A percentile compares a stretch with the other conserved stretches of the same genome.
Evolutionary conservation across 2,329 filamentous ascomycete species (phyloP).

Genomic region (Venturia nashicola): DNA sequence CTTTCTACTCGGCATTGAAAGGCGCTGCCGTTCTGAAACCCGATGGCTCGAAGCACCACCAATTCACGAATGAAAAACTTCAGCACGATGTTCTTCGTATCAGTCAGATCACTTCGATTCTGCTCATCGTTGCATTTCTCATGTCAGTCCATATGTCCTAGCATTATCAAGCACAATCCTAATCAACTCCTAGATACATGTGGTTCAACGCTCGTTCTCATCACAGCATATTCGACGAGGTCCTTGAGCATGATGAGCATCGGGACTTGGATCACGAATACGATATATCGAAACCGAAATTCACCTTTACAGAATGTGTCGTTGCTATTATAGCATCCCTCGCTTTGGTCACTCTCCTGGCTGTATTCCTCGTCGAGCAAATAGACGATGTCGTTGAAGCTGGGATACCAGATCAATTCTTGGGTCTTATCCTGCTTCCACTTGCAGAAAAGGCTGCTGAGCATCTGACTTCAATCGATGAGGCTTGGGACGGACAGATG

Average conservation of each 20-base stretch:
- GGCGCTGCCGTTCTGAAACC: background rate
- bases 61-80: slow-evolving; percentile 21
- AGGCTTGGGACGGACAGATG: slow-evolving; percentile 64
- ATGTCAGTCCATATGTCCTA: slow-evolving; percentile 12
- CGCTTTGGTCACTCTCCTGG: slow-evolving; percentile 58
- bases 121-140: slow-evolving; percentile 23
- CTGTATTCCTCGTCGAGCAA: slow-evolving; percentile 60
- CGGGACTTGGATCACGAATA: slow-evolving; percentile 51
- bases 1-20: slow-evolving; percentile 9
- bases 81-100: slow-evolving; percentile 23
- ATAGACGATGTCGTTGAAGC: slow-evolving; percentile 51
- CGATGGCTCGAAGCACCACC: background rate
- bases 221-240: slow-evolving; percentile 62
- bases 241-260: slow-evolving; percentile 59
- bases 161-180: background rate
- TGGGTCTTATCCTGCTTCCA: slow-evolving; percentile 65
- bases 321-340: slow-evolving; percentile 53
- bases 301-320: slow-evolving; percentile 63
- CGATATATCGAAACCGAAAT: slow-evolving; percentile 50
- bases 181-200: slow-evolving; percentile 27
- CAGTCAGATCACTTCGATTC: slow-evolving; percentile 23
- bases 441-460: slow-evolving; percentile 79
- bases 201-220: slow-evolving; percentile 68
- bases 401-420: slow-evolving; percentile 37
- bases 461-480: slow-evolving; percentile 71